Base-by-base conservation (phyloP, 2,329 filamentous ascomycete species). In the Beauveria bassiana region DNA sequence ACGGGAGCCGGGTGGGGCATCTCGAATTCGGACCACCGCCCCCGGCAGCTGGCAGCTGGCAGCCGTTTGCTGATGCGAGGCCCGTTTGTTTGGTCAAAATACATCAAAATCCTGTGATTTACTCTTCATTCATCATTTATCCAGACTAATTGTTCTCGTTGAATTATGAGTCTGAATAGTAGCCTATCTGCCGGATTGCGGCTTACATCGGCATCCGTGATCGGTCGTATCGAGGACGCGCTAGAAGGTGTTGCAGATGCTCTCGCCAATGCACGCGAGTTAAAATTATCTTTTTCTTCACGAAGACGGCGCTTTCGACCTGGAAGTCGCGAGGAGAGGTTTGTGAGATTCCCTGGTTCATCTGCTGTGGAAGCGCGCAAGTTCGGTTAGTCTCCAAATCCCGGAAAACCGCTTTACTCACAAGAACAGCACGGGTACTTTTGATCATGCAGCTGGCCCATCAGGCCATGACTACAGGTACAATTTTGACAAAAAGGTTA, bases 361-460 rank as follows among this genome's bases (percentile, higher is more conserved):
- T 79, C 69, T 2, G 66, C 72, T 1, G 69, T 74, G 5, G 82
- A 86, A 66, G 77, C 76, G 8, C 76, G 72, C 65, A 82, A 79
- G 56, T 85, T 86, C 65, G 74, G 83, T 85, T 70, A 47, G 74
- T 3, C 31, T 12, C 22, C 9, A n/a, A 28, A 8, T 49, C 43
- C 28, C 28, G 55, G 53, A 65, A 24, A 18, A 16, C 5, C 31
- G 9, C 9, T 59, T 46, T 31, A 8, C 20, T 43, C 42, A 56
- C 57, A 61, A 24, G 5, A 28, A 4, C 56, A 88, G 85, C 81
- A 42, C 79, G 81, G 5, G 67, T 87, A 7, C 72, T 88, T 34
- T 76, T 81, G 9, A 81, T 88, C 52, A 74, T 89, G 12, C 81
- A 86, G 65, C 66, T 86, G 2, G 80, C 81, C 1, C 85, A 86